phyloP scores from a whole-genome alignment of 1,284 basidiomycete species.

The Cystobasidiaceae sp. region DNA sequence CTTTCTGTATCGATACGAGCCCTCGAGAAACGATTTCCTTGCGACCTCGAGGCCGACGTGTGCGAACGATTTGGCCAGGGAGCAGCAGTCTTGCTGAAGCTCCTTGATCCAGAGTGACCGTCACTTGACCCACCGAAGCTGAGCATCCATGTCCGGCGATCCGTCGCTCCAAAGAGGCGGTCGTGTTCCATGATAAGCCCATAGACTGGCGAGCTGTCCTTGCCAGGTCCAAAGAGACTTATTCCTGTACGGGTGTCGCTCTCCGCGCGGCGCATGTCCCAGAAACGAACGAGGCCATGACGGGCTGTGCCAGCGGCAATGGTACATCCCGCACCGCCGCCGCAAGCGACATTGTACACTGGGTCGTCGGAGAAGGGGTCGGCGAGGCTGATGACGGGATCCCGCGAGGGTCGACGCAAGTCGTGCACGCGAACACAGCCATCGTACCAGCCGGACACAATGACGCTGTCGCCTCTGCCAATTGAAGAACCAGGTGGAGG shows the following conservation, averaged over 20 bases:
- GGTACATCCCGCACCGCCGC: conserved; percentile 22
- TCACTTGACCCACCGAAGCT: conserved; percentile 1
- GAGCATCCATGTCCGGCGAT: conserved; percentile 20
- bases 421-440: conserved; percentile 22
- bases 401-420: background rate
- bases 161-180: conserved; percentile 21
- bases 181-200: conserved; percentile 25
- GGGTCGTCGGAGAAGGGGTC: conserved; percentile 22
- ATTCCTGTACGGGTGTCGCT: background rate
- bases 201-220: conserved; percentile 25
- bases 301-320: conserved; percentile 24
- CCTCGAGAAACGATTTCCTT: background rate
- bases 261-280: conserved; percentile 19
- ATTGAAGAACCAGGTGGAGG: conserved; percentile 17
- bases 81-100: background rate
- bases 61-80: background rate
- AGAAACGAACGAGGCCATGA: conserved; percentile 15
- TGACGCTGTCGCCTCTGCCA: background rate
- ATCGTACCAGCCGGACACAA: conserved; percentile 26
- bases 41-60: background rate
- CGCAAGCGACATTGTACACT: conserved; percentile 23
- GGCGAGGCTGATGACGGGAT: background rate
- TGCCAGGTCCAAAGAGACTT: conserved; percentile 24
- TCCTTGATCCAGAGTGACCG: background rate
- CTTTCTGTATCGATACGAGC: background rate